These are phyloP conservation scores for Candida loeiensis DNA, from an alignment of 805 yeast species.

Conservation along the genomic window DNA sequence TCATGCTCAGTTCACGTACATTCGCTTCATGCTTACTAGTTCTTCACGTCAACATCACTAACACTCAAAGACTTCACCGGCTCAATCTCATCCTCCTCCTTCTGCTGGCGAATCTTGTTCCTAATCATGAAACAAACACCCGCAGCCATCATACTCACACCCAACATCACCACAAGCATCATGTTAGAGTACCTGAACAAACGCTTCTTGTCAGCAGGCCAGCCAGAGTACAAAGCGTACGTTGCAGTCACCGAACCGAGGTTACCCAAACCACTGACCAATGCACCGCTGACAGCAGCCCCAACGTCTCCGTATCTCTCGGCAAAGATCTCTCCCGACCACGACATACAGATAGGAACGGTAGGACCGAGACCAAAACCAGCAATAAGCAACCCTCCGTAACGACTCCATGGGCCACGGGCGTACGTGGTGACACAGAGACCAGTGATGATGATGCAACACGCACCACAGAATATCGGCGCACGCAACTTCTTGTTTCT, in stretches of 20 bases:
- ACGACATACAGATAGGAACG: slow-evolving; percentile 83
- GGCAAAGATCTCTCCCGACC: slow-evolving; percentile 73
- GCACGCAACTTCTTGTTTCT: slow-evolving; percentile 57
- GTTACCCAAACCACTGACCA: slow-evolving; percentile 84
- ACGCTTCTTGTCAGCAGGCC: slow-evolving; percentile 73
- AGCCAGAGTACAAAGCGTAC: slow-evolving; percentile 80
- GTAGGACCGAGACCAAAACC: slow-evolving; percentile 92
- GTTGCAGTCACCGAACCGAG: slow-evolving; percentile 83
- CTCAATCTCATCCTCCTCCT: not conserved
- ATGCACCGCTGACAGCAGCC: slow-evolving; percentile 75
- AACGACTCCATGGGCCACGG: slow-evolving; percentile 66
- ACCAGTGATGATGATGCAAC: slow-evolving; percentile 69
- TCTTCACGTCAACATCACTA: too few relatives aligned
- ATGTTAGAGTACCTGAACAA: slow-evolving; percentile 69
- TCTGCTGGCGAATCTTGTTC: slow-evolving; percentile 26
- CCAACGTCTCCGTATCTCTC: slow-evolving; percentile 79
- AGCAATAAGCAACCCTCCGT: slow-evolving; percentile 75
- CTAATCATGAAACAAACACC: slow-evolving; percentile 31
- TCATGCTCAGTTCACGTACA: too few relatives aligned
- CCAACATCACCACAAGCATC: slow-evolving; percentile 78
- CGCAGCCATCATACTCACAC: slow-evolving; percentile 58
- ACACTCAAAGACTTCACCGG: not conserved
- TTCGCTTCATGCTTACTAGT: too few relatives aligned
- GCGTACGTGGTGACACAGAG: slow-evolving; percentile 76
- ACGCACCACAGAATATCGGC: slow-evolving; percentile 57